Conservation (phyloP, 2,329 filamentous ascomycete species). For the Clonostachys rhizophaga region DNA sequence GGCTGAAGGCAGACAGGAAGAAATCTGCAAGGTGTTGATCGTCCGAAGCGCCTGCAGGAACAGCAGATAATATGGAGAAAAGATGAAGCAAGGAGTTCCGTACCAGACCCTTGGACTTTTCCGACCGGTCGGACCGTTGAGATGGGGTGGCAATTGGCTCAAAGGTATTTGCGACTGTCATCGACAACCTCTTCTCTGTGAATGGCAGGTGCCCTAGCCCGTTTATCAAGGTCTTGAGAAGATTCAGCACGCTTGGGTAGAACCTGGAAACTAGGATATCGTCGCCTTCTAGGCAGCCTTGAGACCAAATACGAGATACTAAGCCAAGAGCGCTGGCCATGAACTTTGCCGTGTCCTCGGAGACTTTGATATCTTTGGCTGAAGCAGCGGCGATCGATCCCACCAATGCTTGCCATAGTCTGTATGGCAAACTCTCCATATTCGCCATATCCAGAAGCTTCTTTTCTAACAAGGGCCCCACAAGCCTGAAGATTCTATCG, state of each 20-base stretch:
- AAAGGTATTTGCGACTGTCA: slow-evolving; percentile 50
- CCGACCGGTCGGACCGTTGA: slow-evolving; percentile 47
- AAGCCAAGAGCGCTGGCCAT: slow-evolving; percentile 68
- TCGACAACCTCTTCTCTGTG: slow-evolving; percentile 53
- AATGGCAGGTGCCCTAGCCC: slow-evolving; percentile 56
- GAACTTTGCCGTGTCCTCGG: slow-evolving; percentile 76
- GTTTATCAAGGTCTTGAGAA: slow-evolving; percentile 41
- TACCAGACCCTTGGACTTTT: slow-evolving; percentile 43
- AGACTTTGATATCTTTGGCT: slow-evolving; percentile 85
- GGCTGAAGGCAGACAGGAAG: slow-evolving; percentile 47
- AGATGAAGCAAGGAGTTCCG: slow-evolving; percentile 63
- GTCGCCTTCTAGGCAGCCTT: slow-evolving; percentile 32
- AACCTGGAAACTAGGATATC: slow-evolving; percentile 41
- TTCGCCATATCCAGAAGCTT: slow-evolving; percentile 60
- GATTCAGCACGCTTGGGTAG: slow-evolving; percentile 46
- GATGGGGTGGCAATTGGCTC: slow-evolving; percentile 64
- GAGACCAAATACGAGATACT: slow-evolving; percentile 63
- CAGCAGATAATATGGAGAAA: slow-evolving; percentile 52
- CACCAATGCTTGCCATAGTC: slow-evolving; percentile 59
- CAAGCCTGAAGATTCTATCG: slow-evolving; percentile 56
- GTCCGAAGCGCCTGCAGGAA: slow-evolving; percentile 41
- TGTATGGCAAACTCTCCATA: slow-evolving; percentile 44
- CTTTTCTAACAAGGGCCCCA: slow-evolving; percentile 54
- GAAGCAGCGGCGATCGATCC: slow-evolving; percentile 62
- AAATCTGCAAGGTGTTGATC: slow-evolving; percentile 38